phyloP scores from a whole-genome alignment of 495 filamentous ascomycete species.

The Penicillium steckii region DNA sequence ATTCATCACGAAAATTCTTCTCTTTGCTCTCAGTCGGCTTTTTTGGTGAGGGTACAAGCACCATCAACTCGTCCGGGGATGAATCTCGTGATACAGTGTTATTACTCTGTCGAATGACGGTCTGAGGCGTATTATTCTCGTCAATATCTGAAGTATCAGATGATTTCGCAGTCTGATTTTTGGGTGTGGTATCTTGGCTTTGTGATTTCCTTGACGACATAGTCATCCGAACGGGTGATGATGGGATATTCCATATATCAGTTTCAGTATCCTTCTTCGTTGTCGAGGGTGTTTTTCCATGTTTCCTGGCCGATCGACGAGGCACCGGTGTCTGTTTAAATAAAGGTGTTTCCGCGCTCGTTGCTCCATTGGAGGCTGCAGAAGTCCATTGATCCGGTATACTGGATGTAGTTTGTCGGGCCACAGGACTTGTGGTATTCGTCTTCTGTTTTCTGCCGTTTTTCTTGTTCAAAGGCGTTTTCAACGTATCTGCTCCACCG shows the following conservation, averaged over 20 bases:
- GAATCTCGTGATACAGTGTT: slow-evolving; percentile 15
- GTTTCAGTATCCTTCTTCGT: slow-evolving; percentile 1
- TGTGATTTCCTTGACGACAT: slow-evolving; percentile 9
- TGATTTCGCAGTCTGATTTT: neutral
- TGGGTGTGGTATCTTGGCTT: slow-evolving; percentile 10
- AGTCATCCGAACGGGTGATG: slow-evolving; percentile 8
- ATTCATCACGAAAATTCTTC: neutral
- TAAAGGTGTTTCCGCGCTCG: neutral
- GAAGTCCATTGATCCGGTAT: neutral
- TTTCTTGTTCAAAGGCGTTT: slow-evolving; percentile 1
- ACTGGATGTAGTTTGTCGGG: neutral
- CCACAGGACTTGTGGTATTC: neutral
- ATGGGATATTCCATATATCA: slow-evolving; percentile 23
- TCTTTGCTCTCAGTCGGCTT: slow-evolving; percentile 5
- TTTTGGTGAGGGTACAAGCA: slow-evolving; percentile 14
- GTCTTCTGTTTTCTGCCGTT: neutral
- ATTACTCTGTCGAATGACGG: neutral
- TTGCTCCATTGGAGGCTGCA: neutral
- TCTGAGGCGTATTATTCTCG: neutral
- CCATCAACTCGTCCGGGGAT: slow-evolving; percentile 33
- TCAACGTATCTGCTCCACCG: neutral
- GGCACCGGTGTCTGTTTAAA: slow-evolving; percentile 5
- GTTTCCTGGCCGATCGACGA: slow-evolving; percentile 8
- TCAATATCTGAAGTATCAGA: neutral
- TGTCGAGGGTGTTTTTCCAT: slow-evolving; percentile 13